phyloP scores from a whole-genome alignment of 2,329 filamentous ascomycete genomes.

The Magnaporthales sp. region DNA sequence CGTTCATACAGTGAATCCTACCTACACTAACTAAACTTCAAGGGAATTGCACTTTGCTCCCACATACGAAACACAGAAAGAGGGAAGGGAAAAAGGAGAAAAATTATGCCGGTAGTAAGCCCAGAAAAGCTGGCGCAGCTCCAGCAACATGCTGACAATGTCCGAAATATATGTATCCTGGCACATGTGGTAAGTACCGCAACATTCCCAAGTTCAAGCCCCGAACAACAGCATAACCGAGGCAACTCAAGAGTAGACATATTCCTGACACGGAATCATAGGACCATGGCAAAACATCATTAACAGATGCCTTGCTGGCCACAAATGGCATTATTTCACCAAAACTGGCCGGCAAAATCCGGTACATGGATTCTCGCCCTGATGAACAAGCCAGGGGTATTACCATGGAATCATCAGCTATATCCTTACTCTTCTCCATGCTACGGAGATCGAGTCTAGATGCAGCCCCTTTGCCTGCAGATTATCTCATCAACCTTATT shows the following conservation, averaged over 20 bases:
- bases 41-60: neutral
- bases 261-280: constrained; percentile 6
- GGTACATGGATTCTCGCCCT: constrained; percentile 90
- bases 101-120: constrained; percentile 86
- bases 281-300: constrained; percentile 96
- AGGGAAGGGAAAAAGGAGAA: neutral
- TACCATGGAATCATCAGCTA: constrained; percentile 99
- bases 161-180: constrained; percentile 95
- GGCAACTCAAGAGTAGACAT: neutral
- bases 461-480: constrained; percentile 61
- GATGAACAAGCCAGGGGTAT: constrained; percentile 95
- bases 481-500: constrained; percentile 95
- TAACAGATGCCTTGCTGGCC: constrained; percentile 91
- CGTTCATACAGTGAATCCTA: neutral
- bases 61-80: neutral
- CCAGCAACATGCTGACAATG: constrained; percentile 77
- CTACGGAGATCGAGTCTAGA: constrained; percentile 64
- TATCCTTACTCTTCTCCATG: constrained; percentile 93
- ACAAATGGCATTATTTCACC: constrained; percentile 99
- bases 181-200: constrained; percentile 59
- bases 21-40: neutral
- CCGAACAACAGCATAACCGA: neutral
- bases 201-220: neutral
- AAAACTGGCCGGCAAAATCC: constrained; percentile 94
- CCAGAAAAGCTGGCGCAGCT: constrained; percentile 85